Evolutionary conservation across 2,329 filamentous ascomycete species (phyloP), one percentile per base, ranked within the genome.

Genomic region (Alternaria consortialis): DNA sequence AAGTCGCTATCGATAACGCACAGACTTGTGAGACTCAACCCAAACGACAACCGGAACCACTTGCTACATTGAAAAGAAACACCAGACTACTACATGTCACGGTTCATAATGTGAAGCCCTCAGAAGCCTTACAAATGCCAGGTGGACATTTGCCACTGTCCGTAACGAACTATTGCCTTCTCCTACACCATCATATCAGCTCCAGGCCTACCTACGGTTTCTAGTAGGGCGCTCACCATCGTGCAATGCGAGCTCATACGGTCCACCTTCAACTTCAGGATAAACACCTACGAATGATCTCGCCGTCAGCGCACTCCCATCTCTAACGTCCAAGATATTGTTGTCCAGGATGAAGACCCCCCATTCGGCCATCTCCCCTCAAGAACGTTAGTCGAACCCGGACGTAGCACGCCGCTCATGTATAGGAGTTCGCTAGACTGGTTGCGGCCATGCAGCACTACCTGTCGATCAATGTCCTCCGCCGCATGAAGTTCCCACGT

Each of bases 301-400:
- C 43, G 65, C 70, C 11, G 62, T 65, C 47, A 73, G 52, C 7
- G 67, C 64, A 44, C 66, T 70, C 11, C 74, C 73, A 60, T 76
- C 73, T 42, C 69, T 72, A 5, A 76, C 69, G 12, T 67, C 65
- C 4, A 76, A 43, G 20, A 70, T 63, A 25, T 70, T 69, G 36
- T 64, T 67, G 29, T 75, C 69, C 51, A 65, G 66, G 1, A 72
- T 74, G 55, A 76, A 76, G 1, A 71, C 73, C 15, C 65, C 69
- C 72, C 73, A 74, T 50, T 76, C 73, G 63, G 74, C 73, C 53
- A 70, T 40, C 50, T 69, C 64, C 74, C 71, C 13, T 53, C 57
- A 6, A 71, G 71, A 53, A 76, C 74, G 12, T 12, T 68, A 17
- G 43, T 58, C 2, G 48, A 54, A 20, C 50, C 64, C 12, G 73